A percentile compares a stretch with the other conserved stretches of the same genome.
Evolutionary conservation across 768 basidiomycete genomes (phyloP).

Genomic region (Agrocybe chaxingu): DNA sequence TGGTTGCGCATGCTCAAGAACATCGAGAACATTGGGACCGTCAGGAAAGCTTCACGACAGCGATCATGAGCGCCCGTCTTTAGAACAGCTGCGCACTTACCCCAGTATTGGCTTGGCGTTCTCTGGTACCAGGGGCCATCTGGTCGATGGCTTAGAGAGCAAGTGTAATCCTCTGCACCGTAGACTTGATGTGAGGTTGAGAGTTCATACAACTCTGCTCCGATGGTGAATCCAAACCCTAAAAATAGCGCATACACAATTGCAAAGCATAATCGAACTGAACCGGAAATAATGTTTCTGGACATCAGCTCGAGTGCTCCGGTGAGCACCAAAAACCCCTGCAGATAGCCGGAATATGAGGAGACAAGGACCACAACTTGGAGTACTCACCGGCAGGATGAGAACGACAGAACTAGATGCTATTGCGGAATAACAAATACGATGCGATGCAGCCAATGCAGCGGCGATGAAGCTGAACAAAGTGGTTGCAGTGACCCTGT

Average conservation of each 20-base stretch:
- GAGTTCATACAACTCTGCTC: constrained; percentile 62
- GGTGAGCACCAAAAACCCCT: constrained; percentile 66
- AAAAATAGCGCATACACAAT: constrained; percentile 76
- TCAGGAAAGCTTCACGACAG: constrained; percentile 51
- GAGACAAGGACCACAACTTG: neutral
- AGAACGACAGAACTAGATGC: constrained; percentile 76
- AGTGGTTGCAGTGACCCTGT: constrained; percentile 74
- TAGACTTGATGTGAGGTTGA: constrained; percentile 45
- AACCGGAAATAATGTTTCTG: constrained; percentile 80
- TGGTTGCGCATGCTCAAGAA: constrained; percentile 66
- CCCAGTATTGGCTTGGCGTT: constrained; percentile 73
- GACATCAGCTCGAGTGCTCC: constrained; percentile 79
- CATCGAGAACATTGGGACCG: constrained; percentile 66
- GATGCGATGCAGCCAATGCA: constrained; percentile 61
- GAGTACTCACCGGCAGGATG: constrained; percentile 62
- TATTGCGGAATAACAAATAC: constrained; percentile 80
- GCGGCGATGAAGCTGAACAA: constrained; percentile 78
- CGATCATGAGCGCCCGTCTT: neutral
- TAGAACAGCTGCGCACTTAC: constrained; percentile 32
- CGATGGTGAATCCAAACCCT: constrained; percentile 81
- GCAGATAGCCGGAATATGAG: neutral
- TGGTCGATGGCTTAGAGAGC: constrained; percentile 51
- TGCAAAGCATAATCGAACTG: constrained; percentile 78
- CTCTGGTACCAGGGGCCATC: constrained; percentile 69
- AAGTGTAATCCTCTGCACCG: constrained; percentile 59